Evolutionary conservation across 2,329 filamentous ascomycete genomes (phyloP), one percentile per base, ranked within the genome.

Genomic region (Epichloe festucae): DNA sequence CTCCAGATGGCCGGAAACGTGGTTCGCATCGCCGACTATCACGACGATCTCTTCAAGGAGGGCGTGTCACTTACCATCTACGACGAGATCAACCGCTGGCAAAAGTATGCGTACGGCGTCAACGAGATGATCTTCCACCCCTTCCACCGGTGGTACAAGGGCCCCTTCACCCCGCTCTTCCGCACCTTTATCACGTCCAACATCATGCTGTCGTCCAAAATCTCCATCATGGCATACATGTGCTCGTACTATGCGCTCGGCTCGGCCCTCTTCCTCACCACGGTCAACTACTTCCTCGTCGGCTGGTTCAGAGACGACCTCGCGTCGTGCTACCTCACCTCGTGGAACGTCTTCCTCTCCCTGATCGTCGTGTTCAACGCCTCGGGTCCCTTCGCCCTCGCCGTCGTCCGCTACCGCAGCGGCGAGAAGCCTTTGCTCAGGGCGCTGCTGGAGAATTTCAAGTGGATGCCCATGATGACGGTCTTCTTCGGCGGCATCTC

Each of bases 1-100:
- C 73, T 89, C 4, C 85, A 89, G 64, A 80, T 78, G 56, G 71
- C 71, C 17, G 84, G 84, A 23, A 86, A 84, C 64, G 73, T 80
- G 38, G 78, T 87, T 45, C 82, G 85, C 12, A 72, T 88, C 0
- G 85, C 78, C 11, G 76, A 81, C 0, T 89, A 87, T 67, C 79
- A 82, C 50, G 77, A 78, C 38, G 77, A 81, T 5, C 84, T 79
- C 6, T 89, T 88, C 68, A 80, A 87, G 60, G 84, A 87, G 59
- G 84, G 84, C 55, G 84, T 87, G 0, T 86, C 82, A 0, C 71
- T 87, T 15, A 87, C 84, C 0, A 81, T 87, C 8, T 87, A 86
- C 60, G 84, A 87, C 56, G 84, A 87, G 60, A 68, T 87, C 39
- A 77, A 78, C 12, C 78, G 84, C 46, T 87, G 84, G 84, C 80